These are phyloP conservation scores for Fusarium torreyae DNA, from an alignment of 2,329 filamentous ascomycete species.

Conservation along the genomic window DNA sequence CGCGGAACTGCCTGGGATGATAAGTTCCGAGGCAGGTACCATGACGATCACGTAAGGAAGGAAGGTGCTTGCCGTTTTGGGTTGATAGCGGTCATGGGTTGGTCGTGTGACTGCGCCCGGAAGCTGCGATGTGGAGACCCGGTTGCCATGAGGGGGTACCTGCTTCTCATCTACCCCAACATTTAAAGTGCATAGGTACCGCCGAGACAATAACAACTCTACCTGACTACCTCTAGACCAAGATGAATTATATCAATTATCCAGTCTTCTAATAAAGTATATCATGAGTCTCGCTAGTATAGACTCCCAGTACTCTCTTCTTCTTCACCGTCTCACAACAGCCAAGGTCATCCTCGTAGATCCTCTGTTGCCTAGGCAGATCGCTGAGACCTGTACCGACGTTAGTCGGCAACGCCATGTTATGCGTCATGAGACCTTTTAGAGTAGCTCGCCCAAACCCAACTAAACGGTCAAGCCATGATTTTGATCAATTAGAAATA, in stretches of 20 bases:
- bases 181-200: background rate
- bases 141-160: constrained; percentile 37
- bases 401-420: background rate
- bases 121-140: constrained; percentile 40
- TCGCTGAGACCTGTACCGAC: background rate
- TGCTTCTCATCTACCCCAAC: constrained; percentile 5
- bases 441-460: background rate
- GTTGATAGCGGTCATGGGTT: constrained; percentile 30
- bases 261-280: background rate
- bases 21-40: constrained; percentile 38
- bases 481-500: too few relatives aligned
- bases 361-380: background rate
- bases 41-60: constrained; percentile 45
- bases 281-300: background rate
- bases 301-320: background rate
- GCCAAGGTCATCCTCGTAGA: background rate
- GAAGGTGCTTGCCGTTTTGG: constrained; percentile 42
- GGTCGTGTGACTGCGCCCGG: constrained; percentile 40
- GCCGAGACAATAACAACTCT: background rate
- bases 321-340: background rate
- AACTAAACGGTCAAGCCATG: too few relatives aligned
- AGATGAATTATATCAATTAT: background rate
- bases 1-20: constrained; percentile 20
- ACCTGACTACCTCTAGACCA: too few relatives aligned
- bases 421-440: constrained; percentile 17